Percentiles rank a stretch among this genome's conserved stretches.
These are phyloP conservation scores for Penicillium cosmopolitanum DNA, from an alignment of 495 filamentous ascomycete genomes.

Conservation along the genomic window DNA sequence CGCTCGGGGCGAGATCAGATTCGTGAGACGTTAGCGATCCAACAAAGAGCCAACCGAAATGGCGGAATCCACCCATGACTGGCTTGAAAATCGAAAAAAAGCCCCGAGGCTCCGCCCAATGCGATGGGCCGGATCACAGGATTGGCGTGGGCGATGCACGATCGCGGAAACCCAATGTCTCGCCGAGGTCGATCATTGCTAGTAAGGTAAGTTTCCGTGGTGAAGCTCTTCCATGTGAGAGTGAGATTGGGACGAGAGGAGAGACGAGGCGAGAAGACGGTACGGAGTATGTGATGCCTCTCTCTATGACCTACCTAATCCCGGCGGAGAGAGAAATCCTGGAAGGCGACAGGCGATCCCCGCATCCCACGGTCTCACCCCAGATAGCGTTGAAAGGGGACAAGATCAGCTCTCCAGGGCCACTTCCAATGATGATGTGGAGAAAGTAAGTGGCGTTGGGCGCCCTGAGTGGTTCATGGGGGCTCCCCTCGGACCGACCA, in stretches of 20 bases:
- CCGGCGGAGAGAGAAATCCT: neutral
- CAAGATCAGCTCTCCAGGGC: constrained; percentile 14
- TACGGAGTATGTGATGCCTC: too few relatives aligned
- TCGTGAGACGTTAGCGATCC: constrained; percentile 1
- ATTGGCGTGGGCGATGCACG: constrained; percentile 18
- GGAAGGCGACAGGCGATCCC: constrained; percentile 11
- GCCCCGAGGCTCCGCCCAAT: constrained; percentile 22
- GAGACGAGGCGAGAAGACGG: too few relatives aligned
- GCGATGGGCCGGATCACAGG: constrained; percentile 17
- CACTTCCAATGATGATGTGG: neutral
- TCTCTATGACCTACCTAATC: neutral
- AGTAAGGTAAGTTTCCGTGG: neutral
- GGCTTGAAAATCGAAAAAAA: neutral
- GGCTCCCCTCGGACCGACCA: neutral
- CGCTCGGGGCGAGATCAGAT: neutral
- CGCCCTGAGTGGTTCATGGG: neutral
- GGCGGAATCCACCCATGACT: neutral
- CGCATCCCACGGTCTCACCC: constrained; percentile 19
- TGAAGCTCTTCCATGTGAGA: constrained; percentile 18
- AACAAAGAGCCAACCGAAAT: neutral
- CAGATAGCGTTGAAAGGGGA: constrained; percentile 7
- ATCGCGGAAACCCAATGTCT: constrained; percentile 16
- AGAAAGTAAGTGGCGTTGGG: neutral
- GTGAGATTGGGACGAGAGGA: neutral
- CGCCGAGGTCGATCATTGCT: constrained; percentile 25